Conservation (phyloP, 345 rosid species). For the Eucalyptus brandiana region DNA sequence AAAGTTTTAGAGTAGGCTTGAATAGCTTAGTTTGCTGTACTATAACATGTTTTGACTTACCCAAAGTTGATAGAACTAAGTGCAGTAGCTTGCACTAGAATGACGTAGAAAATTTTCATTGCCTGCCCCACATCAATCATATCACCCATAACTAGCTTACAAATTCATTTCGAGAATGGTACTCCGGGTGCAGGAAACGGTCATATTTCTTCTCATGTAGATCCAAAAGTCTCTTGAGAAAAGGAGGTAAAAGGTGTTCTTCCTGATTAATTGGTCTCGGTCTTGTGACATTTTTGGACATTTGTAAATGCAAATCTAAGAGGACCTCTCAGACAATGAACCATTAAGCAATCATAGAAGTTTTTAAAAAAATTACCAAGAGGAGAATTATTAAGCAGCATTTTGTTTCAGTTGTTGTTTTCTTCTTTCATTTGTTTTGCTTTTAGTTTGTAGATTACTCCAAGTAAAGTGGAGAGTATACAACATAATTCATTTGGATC, state of each 20-base stretch:
- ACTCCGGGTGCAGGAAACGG: background rate
- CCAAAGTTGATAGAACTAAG: background rate
- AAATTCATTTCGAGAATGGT: background rate
- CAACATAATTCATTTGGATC: background rate
- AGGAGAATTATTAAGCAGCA: background rate
- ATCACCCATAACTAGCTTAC: background rate
- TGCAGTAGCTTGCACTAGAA: background rate
- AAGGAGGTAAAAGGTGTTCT: background rate
- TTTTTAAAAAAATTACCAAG: background rate
- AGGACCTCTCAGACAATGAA: background rate
- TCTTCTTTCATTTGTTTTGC: background rate
- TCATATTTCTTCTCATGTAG: background rate
- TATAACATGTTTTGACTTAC: background rate
- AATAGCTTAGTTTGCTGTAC: background rate
- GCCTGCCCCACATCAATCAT: background rate
- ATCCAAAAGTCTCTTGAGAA: background rate
- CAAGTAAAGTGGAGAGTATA: background rate
- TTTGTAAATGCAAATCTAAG: background rate
- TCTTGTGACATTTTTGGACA: background rate
- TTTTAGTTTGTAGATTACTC: background rate
- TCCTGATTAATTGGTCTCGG: background rate
- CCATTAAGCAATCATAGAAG: background rate
- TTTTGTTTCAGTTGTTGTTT: background rate
- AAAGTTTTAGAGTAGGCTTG: background rate
- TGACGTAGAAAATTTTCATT: background rate